Percentiles rank a stretch among this genome's conserved stretches.
These are phyloP conservation scores for Carex kokanica DNA, from an alignment of 176 grass and related monocot species.

Conservation along the genomic window DNA sequence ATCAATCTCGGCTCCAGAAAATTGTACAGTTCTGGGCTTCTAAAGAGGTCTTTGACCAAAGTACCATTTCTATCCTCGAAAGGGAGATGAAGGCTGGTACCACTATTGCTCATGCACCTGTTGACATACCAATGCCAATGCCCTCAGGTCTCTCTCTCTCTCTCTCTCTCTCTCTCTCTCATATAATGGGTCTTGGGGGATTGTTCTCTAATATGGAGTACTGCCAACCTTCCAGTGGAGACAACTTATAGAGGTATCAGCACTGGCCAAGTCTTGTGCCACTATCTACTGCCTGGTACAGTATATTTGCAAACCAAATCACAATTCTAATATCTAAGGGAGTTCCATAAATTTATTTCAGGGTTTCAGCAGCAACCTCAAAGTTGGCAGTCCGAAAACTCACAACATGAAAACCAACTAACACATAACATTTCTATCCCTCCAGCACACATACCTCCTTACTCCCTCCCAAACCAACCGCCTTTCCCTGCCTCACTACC, in stretches of 20 bases:
- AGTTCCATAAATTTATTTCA: conserved; percentile 28
- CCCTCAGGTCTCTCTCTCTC: conserved; percentile 42
- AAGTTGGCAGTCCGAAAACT: conserved; percentile 48
- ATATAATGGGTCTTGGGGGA: background rate
- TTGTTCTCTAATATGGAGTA: background rate
- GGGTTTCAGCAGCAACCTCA: conserved; percentile 47
- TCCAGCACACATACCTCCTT: conserved; percentile 27
- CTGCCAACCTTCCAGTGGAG: background rate
- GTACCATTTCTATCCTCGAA: conserved; percentile 59
- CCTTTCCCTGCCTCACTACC: conserved; percentile 49
- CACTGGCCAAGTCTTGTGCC: background rate
- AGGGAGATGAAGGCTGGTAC: conserved; percentile 70
- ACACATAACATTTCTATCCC: conserved; percentile 28
- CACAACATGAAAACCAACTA: conserved; percentile 43
- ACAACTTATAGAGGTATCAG: background rate
- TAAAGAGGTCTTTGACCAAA: conserved; percentile 84
- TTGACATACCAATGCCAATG: conserved; percentile 27
- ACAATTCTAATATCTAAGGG: background rate
- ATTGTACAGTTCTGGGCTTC: conserved; percentile 94
- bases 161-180: conserved; percentile 6
- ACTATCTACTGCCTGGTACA: background rate
- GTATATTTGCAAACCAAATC: background rate
- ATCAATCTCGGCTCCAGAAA: conserved; percentile 65
- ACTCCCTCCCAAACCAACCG: conserved; percentile 27
- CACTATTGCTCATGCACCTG: background rate